Percentiles rank a stretch among this genome's conserved stretches.
phyloP scores from a whole-genome alignment of 306 rosid genomes.

The Clitoria ternatea region DNA sequence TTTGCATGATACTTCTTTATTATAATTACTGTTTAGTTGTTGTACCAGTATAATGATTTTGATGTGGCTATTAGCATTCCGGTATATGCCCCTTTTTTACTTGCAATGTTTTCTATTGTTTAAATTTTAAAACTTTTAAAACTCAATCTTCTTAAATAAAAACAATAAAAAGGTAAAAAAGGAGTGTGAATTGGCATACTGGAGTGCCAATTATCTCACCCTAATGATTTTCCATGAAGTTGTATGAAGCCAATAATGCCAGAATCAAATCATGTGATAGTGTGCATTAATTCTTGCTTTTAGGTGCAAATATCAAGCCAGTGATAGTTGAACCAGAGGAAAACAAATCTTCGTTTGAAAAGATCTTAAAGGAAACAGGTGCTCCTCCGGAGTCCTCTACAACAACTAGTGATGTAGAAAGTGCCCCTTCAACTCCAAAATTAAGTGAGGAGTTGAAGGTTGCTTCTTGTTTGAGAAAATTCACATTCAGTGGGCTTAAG shows the following conservation, averaged over 20 bases:
- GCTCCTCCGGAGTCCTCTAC: conserved; percentile 57
- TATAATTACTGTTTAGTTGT: background rate
- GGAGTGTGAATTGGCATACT: no score
- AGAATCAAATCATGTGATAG: conserved; percentile 11
- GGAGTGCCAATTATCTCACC: no score
- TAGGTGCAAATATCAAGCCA: conserved; percentile 15
- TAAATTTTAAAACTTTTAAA: no score
- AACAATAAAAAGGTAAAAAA: no score
- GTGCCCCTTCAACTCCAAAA: conserved; percentile 66
- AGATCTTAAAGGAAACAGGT: conserved; percentile 43
- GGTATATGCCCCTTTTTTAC: no score
- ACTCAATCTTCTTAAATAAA: no score
- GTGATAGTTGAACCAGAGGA: conserved; percentile 37
- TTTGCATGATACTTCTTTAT: background rate
- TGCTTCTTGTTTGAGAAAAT: conserved; percentile 85
- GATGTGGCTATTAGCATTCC: no score
- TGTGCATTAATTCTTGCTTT: background rate
- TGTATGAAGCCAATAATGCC: background rate
- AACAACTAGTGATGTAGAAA: conserved; percentile 62
- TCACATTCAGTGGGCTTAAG: conserved; percentile 87
- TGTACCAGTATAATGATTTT: background rate
- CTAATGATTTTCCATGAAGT: no score
- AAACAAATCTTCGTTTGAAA: conserved; percentile 52
- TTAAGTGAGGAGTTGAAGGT: conserved; percentile 91
- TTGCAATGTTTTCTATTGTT: no score